phyloP scores from a whole-genome alignment of 768 basidiomycete genomes.

The Serendipita vermifera region DNA sequence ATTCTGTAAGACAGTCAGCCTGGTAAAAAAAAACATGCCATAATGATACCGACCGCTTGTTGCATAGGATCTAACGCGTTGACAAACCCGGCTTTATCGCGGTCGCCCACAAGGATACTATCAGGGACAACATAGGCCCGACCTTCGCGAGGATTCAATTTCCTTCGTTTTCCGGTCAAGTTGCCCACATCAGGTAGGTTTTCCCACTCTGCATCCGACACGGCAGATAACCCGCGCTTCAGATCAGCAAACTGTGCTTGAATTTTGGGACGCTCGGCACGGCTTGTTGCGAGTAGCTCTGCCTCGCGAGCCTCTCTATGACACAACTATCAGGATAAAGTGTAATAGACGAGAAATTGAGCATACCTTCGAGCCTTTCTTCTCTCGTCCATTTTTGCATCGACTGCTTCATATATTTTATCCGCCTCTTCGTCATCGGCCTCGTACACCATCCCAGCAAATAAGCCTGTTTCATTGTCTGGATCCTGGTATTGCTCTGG shows the following conservation, averaged over 20 bases:
- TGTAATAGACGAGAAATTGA: slow-evolving; percentile 28
- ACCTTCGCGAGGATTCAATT: slow-evolving; percentile 53
- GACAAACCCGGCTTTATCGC: slow-evolving; percentile 61
- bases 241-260: slow-evolving; percentile 93
- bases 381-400: slow-evolving; percentile 79
- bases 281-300: slow-evolving; percentile 57
- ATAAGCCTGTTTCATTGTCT: slow-evolving; percentile 92
- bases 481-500: slow-evolving; percentile 93
- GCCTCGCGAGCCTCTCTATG: slow-evolving; percentile 64
- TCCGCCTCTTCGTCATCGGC: slow-evolving; percentile 97
- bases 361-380: slow-evolving; percentile 66
- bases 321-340: background rate
- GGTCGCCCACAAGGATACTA: slow-evolving; percentile 78
- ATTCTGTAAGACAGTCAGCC: slow-evolving; percentile 24
- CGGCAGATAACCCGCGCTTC: slow-evolving; percentile 73
- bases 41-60: slow-evolving; percentile 45
- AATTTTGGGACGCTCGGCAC: slow-evolving; percentile 84
- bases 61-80: slow-evolving; percentile 61
- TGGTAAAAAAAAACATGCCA: slow-evolving; percentile 4
- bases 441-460: slow-evolving; percentile 92
- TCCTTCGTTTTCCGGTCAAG: slow-evolving; percentile 79
- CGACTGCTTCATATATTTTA: slow-evolving; percentile 85
- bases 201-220: slow-evolving; percentile 91
- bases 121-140: slow-evolving; percentile 85
- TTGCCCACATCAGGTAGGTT: slow-evolving; percentile 92